A percentile compares a stretch with the other conserved stretches of the same genome.
These are phyloP conservation scores for Ganoderma meredithae DNA, from an alignment of 1,284 basidiomycete species.

Conservation along the genomic window DNA sequence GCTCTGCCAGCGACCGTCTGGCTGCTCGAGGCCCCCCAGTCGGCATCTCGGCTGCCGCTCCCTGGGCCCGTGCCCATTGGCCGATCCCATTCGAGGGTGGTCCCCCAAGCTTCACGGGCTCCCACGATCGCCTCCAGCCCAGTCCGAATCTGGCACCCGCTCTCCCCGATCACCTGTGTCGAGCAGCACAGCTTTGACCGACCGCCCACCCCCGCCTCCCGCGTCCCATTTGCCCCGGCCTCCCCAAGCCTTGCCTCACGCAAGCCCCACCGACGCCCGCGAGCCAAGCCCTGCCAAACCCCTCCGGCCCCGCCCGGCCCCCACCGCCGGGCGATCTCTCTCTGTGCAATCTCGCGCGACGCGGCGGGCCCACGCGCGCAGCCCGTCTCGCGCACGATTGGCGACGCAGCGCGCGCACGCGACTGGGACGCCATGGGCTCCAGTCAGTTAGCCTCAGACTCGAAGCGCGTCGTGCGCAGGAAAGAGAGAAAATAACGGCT, in stretches of 20 bases:
- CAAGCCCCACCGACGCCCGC: neutral
- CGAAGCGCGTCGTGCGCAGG: neutral
- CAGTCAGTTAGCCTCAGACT: slow-evolving; percentile 24
- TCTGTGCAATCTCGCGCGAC: slow-evolving; percentile 3
- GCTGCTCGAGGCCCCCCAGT: slow-evolving; percentile 17
- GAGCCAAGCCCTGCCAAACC: neutral
- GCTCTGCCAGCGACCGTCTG: slow-evolving; percentile 20
- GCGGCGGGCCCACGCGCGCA: slow-evolving; percentile 3
- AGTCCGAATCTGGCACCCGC: slow-evolving; percentile 28
- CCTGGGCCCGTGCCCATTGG: slow-evolving; percentile 30
- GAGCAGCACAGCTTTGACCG: slow-evolving; percentile 24
- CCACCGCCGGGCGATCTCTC: neutral
- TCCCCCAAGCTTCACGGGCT: slow-evolving; percentile 35
- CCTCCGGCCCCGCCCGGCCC: slow-evolving; percentile 4
- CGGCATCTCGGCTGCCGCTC: slow-evolving; percentile 27
- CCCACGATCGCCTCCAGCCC: slow-evolving; percentile 25
- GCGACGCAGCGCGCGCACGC: slow-evolving; percentile 8
- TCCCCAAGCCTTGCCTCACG: neutral
- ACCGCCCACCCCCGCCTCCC: slow-evolving; percentile 2
- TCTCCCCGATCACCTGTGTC: slow-evolving; percentile 35
- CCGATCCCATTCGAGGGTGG: slow-evolving; percentile 37
- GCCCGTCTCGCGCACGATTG: neutral
- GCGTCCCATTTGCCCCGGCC: neutral
- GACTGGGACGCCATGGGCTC: slow-evolving; percentile 9
- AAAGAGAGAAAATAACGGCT: slow-evolving; percentile 2